phyloP scores from a whole-genome alignment of 2,329 filamentous ascomycete species.

The Cladosporium halotolerans region DNA sequence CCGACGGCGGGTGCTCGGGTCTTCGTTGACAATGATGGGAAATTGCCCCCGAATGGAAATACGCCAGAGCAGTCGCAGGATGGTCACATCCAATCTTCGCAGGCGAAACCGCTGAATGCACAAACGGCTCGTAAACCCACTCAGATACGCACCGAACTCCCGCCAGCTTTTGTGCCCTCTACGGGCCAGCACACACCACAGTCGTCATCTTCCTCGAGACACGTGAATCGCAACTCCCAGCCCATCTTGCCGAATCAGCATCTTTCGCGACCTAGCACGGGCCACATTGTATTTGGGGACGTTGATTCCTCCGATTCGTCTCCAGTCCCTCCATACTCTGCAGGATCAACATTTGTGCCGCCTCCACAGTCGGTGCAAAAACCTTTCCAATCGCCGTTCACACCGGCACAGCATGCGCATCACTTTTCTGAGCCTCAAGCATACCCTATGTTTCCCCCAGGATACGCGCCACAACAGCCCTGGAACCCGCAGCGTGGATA shows the following conservation, averaged over 20 bases:
- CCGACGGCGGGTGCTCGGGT: neutral
- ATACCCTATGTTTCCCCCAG: conserved; percentile 7
- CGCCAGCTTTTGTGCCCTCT: conserved; percentile 27
- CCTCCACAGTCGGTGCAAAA: conserved; percentile 13
- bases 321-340: conserved; percentile 27
- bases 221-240: conserved; percentile 8
- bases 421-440: conserved; percentile 21
- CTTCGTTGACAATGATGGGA: neutral
- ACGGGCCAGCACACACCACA: conserved; percentile 21
- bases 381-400: conserved; percentile 22
- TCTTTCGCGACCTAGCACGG: conserved; percentile 21
- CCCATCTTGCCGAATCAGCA: conserved; percentile 15
- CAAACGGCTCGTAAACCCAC: conserved; percentile 16
- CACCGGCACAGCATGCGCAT: conserved; percentile 20
- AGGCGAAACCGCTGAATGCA: neutral
- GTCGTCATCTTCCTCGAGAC: conserved; percentile 17
- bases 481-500: conserved; percentile 17
- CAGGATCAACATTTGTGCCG: conserved; percentile 14
- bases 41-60: neutral
- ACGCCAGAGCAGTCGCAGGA: neutral
- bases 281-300: conserved; percentile 35
- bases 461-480: conserved; percentile 11
- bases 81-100: neutral
- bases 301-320: conserved; percentile 33
- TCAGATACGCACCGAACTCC: conserved; percentile 25